Evolutionary conservation across 768 basidiomycete genomes (phyloP), one percentile per base, ranked within the genome.

Genomic region (Russula ochroleuca): DNA sequence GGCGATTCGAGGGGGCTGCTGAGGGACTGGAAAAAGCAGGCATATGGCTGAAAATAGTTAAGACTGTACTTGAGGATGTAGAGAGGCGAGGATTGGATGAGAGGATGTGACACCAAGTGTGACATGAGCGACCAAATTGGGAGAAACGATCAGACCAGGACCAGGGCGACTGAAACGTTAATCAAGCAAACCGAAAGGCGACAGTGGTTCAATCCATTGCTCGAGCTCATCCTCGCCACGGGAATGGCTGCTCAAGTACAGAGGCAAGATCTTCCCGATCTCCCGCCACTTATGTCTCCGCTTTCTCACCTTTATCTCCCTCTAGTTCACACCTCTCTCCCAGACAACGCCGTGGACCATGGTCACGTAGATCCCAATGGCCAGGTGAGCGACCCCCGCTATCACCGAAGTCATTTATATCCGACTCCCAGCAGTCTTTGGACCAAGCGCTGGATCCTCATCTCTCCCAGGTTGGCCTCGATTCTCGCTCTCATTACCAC

Each of bases 1-100:
- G 83, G 62, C 75, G 81, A 51, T 67, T 82, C 57, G 76, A 77
- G 17, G 83, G 82, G 7, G 83, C 84, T 2, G 80, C 81, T 68
- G 85, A 85, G 48, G 85, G 88, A 69, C 76, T 88, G 48, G 86
- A 89, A 63, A 81, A 79, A 66, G 79, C 79, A 38, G 76, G 76
- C 23, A 74, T 73, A 1, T 89, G 88, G 87, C 72, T 88, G 21
- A 77, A 79, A 52, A 82, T 88, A 56, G 81, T 89, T 63, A 85
- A 82, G 67, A 85, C 84, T 55, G 84, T 83, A 33, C 77, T 86
- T 17, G 78, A 80, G 47, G 82, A 85, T 45, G 59, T 63, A 43
- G 38, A 49, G 23, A 41, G 28, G n/a, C 43, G 57, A 14, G 37
- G 51, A 53, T 52, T 53, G 40, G 61, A 57, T n/a, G 62, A 52